Base-by-base conservation (phyloP, 2,329 filamentous ascomycete species). In the Didymella arachidicola region DNA sequence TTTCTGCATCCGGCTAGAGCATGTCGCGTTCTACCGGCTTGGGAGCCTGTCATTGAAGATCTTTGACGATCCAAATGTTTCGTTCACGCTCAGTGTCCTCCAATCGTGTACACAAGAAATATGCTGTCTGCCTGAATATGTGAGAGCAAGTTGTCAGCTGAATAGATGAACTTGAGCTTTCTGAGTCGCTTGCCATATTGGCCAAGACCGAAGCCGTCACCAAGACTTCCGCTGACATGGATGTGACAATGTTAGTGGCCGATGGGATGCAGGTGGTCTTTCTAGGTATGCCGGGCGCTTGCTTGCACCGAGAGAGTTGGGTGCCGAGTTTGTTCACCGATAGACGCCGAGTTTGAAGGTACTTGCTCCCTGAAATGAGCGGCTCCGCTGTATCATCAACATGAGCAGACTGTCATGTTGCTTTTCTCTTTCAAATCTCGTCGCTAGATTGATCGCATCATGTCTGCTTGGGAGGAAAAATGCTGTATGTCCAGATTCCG, bases 151-250 rank as follows among this genome's bases (percentile, higher is more conserved):
- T 27, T 43, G 18, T 34, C 30, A 53, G 44, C 45, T 53, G 38
- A n/a, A 43, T 45, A 54, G 27, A 59, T 45, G 26, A 51, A 22
- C 6, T 18, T 7, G 27, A 45, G 46, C n/a, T 46, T 25, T 34
- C 8, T 42, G 45, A 43, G 19, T 38, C 25, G 41, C 27, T 50
- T 59, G 50, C 50, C 19, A 53, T 59, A 46, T 46, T 54, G 51
- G 50, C 50, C 50, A 54, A 54, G 50, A 49, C 16, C 39, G 42
- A 54, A 54, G 46, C 39, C 44, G 41, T 42, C 26, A 46, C 7
- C 5, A 49, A 16, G 25, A 50, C 50, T 32, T 27, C 50, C 51
- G 45, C 41, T 10, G 44, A 38, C 45, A 59, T 32, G 50, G 50
- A 11, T 53, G 25, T 16, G 19, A 27, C 27, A 16, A 16, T 7